Evolutionary conservation across 1,284 basidiomycete genomes (phyloP), one percentile per base, ranked within the genome.

Genomic region (Fomes fomentarius): DNA sequence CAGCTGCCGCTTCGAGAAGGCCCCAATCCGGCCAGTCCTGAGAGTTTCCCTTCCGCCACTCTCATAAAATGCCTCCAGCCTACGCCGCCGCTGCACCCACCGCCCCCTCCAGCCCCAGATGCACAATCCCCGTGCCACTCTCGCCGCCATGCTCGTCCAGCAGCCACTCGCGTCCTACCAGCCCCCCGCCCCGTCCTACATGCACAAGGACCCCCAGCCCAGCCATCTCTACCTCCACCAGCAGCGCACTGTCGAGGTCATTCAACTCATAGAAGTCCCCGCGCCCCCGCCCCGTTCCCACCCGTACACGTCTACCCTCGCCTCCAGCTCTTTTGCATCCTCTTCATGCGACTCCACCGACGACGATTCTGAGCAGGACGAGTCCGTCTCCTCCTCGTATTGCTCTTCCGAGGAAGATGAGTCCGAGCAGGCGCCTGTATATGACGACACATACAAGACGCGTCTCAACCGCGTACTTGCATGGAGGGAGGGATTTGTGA

Each of bases 251-350:
- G 70, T 84, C 25, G 81, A 85, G 71, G 83, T 89, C 73, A 90
- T 89, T 53, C 80, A 89, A 71, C 87, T 90, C 71, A 82, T 83
- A 45, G 87, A 90, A 66, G 83, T 80, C 4, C 67, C 83, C 0
- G 76, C 84, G 1, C 85, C 86, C 0, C 80, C 83, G 10, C 79
- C 76, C 25, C 76, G 74, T 50, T 70, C 69, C 39, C 74, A 79
- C 34, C 66, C 75, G 39, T 74, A 76, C 47, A 22, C 63, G 31
- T 60, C 66, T 58, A 58, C 63, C 55, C 25, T 66, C 54, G 54
- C 63, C 52, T 63, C 66, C 12, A 59, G 61, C 56, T 74, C 77
- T 59, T 70, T 77, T 45, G 67, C 72, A 34, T 75, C 76, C 21
- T 72, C 66, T 34, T 71, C 71, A 42, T 74, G 74, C 25, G 65